Evolutionary conservation across 2,329 filamentous ascomycete species (phyloP), one percentile per base, ranked within the genome.

Genomic region (Scytalidium lignicola): DNA sequence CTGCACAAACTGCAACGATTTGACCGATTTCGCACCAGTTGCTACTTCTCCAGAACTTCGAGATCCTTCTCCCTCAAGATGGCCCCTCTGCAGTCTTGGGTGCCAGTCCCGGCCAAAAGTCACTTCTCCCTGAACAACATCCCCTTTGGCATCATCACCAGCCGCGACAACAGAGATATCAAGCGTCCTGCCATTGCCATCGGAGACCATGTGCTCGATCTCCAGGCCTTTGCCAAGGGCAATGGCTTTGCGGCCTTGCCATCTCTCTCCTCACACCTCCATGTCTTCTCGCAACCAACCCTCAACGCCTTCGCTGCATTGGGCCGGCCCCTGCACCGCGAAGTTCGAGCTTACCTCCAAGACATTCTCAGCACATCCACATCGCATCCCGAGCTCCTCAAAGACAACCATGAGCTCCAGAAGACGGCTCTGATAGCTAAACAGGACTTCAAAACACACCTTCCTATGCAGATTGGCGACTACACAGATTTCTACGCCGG

Each of bases 401-500:
- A 80, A 60, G 74, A 83, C 49, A 86, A 90, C 60, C 63, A 66
- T 2, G 59, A 67, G 1, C 68, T 88, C 17, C 79, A 80, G 51
- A 70, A 78, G 49, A 69, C 74, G 47, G 79, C 76, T 0, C 66
- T 92, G 12, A 53, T 90, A 3, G 78, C 76, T 0, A 74, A 82
- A 43, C 70, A 73, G 3, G 70, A 80, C 18, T 79, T 84, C 44
- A 78, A 74, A 54, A 83, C 78, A 62, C 85, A 91, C 60, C 62
- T 92, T 7, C 88, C 88, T 2, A 83, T 93, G 79, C 74, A 76
- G 48, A 89, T 92, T 58, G 85, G 86, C 21, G 88, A 92, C 65
- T 93, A 92, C 65, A 89, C 88, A 1, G 88, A 93, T 67, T 93
- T 93, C 71, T 93, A 89, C 62, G 88, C 85, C 9, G 88, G 88